Evolutionary conservation across 2,329 filamentous ascomycete genomes (phyloP), one percentile per base, ranked within the genome.

Genomic region (Rutstroemia sp.): DNA sequence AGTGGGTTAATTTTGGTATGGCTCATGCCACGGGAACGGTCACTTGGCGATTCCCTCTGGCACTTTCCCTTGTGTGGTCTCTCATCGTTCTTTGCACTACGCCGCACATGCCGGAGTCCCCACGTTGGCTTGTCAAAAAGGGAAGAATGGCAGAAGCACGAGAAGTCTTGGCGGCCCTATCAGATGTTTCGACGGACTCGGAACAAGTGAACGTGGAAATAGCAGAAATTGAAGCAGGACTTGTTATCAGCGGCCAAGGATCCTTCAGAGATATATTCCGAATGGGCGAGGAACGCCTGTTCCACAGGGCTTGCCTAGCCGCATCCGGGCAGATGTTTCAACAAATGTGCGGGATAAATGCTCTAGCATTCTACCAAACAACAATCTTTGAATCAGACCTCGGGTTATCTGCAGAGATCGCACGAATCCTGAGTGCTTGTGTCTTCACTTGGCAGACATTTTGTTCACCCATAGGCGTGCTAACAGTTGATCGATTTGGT

Each of bases 41-140:
- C 23, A 70, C 75, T 0, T 82, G 83, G 83, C 74, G 83, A 2
- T 84, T 86, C 65, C 83, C 83, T 0, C 72, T 86, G 17, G 78
- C 76, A 2, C 78, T 82, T 65, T 78, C 81, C 62, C 75, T 83
- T 27, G 61, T 78, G 23, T 86, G 85, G 65, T 81, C 80, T 27
- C 12, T 84, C 7, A 75, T 84, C 58, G 81, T 85, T 48, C 68
- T 86, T 12, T 57, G 67, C 1, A 75, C 78, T 50, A 76, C 83
- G 50, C 72, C 79, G 65, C 71, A 72, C 55, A 68, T 83, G 4
- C 80, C 80, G 16, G 80, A 83, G 66, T 75, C 72, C 3, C 75
- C 75, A 1, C 67, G 75, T 48, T 78, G 75, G 75, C 67, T 78
- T 9, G 70, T 77, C 41, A 64, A 74, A 16, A 72, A 73, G 64